These are phyloP conservation scores for Glycine tomentella DNA, from an alignment of 306 rosid species.

Conservation along the genomic window DNA sequence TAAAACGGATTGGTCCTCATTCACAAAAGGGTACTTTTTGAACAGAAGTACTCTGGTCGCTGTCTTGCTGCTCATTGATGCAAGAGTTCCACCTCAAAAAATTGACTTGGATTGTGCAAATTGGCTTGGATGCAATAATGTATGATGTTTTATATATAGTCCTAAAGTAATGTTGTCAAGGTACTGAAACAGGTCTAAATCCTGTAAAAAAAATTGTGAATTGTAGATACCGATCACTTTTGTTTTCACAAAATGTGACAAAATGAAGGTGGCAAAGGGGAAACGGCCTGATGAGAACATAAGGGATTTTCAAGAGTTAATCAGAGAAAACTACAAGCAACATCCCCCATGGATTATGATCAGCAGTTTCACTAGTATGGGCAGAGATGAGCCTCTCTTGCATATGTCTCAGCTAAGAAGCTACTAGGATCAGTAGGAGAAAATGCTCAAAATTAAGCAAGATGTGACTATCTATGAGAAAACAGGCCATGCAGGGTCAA, in stretches of 20 bases:
- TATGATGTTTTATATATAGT: slow-evolving; percentile 45
- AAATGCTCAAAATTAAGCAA: slow-evolving; percentile 6
- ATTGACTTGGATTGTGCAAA: slow-evolving; percentile 92
- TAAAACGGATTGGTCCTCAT: slow-evolving; percentile 84
- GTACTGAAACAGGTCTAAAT: slow-evolving; percentile 15
- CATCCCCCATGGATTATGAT: slow-evolving; percentile 98
- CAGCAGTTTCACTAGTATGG: slow-evolving; percentile 86
- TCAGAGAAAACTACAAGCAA: slow-evolving; percentile 66
- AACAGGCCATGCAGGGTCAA: slow-evolving; percentile 3
- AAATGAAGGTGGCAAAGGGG: slow-evolving; percentile 76
- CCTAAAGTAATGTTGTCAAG: slow-evolving; percentile 10
- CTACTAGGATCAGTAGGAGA: slow-evolving; percentile 84
- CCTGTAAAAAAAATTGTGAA: slow-evolving; percentile 11
- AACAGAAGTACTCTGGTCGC: slow-evolving; percentile 78
- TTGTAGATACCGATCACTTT: slow-evolving; percentile 86
- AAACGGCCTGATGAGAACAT: slow-evolving; percentile 83
- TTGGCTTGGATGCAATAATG: slow-evolving; percentile 76
- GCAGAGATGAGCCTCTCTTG: slow-evolving; percentile 88
- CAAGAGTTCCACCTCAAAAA: slow-evolving; percentile 94
- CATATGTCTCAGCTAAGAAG: slow-evolving; percentile 87
- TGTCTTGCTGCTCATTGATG: slow-evolving; percentile 84
- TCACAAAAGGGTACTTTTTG: slow-evolving; percentile 91
- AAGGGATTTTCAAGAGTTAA: slow-evolving; percentile 78
- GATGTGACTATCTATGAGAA: slow-evolving; percentile 10
- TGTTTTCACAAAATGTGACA: slow-evolving; percentile 94